These are phyloP conservation scores for Circinella minor DNA, from an alignment of 371 early-diverging fungal species.

Conservation along the genomic window DNA sequence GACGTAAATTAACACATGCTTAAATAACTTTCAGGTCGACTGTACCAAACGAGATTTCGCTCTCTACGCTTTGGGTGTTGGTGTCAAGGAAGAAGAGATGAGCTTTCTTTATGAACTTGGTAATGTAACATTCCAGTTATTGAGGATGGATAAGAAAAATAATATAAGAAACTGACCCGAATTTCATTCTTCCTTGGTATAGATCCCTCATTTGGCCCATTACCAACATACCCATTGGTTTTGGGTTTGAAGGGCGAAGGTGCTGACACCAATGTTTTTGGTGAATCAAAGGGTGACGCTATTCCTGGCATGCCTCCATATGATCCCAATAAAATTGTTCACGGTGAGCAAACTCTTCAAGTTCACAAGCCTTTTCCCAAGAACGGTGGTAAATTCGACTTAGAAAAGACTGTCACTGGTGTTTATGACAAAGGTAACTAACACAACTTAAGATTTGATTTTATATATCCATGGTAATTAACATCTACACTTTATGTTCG, in stretches of 20 bases:
- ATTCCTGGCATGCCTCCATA: conserved; percentile 70
- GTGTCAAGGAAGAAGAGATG: conserved; percentile 61
- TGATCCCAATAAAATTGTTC: conserved; percentile 75
- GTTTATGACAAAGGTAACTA: conserved; percentile 57
- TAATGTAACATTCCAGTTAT: conserved; percentile 13
- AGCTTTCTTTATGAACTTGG: conserved; percentile 69
- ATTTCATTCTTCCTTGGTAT: background rate
- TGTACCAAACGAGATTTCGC: conserved; percentile 70
- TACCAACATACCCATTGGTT: conserved; percentile 78
- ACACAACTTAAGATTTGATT: too few relatives aligned
- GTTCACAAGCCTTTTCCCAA: conserved; percentile 64
- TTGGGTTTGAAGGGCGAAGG: conserved; percentile 64
- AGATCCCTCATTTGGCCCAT: conserved; percentile 68
- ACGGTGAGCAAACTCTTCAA: conserved; percentile 75
- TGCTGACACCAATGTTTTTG: conserved; percentile 69
- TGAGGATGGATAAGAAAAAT: background rate
- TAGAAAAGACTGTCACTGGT: conserved; percentile 58
- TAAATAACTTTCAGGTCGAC: conserved; percentile 29
- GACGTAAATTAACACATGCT: background rate
- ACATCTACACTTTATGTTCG: background rate
- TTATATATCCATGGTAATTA: conserved; percentile 17
- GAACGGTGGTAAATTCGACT: conserved; percentile 60
- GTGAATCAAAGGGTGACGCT: conserved; percentile 41
- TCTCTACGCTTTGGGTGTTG: conserved; percentile 71
- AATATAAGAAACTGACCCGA: background rate